These are phyloP conservation scores for Metschnikowia lachancei DNA, from an alignment of 805 yeast species.

Conservation along the genomic window DNA sequence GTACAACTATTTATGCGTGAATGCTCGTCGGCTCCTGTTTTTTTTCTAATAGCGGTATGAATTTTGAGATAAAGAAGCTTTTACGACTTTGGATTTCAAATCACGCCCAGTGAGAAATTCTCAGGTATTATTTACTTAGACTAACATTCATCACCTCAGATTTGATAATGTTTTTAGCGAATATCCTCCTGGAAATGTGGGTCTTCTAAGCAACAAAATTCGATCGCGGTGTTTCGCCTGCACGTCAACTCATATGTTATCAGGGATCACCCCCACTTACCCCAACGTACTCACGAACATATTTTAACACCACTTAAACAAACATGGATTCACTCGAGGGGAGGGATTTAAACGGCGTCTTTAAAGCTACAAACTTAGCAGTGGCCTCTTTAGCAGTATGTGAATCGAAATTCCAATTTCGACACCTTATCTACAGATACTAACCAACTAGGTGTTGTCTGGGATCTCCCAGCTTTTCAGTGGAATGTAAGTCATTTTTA, in stretches of 20 bases:
- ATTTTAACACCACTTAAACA: neutral
- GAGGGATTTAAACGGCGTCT: constrained; percentile 44
- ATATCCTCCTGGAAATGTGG: no score
- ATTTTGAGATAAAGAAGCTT: no score
- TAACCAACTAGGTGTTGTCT: constrained; percentile 32
- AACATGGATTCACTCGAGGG: constrained; percentile 44
- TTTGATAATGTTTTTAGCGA: no score
- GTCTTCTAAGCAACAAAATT: no score
- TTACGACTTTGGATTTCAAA: no score
- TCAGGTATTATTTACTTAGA: no score
- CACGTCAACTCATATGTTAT: neutral
- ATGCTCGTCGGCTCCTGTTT: no score
- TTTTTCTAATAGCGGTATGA: no score
- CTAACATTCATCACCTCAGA: no score
- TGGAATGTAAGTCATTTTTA: constrained; percentile 41
- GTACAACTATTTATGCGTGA: no score
- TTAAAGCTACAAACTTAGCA: constrained; percentile 50
- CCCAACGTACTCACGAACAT: no score
- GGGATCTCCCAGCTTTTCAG: constrained; percentile 52
- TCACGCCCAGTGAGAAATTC: no score
- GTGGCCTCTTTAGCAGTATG: constrained; percentile 57
- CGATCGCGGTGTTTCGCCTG: neutral
- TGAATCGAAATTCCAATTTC: constrained; percentile 5
- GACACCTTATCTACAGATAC: neutral
- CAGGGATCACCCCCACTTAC: neutral